Evolutionary conservation across 768 basidiomycete species (phyloP).

Genomic region (Termitomyces sp.): DNA sequence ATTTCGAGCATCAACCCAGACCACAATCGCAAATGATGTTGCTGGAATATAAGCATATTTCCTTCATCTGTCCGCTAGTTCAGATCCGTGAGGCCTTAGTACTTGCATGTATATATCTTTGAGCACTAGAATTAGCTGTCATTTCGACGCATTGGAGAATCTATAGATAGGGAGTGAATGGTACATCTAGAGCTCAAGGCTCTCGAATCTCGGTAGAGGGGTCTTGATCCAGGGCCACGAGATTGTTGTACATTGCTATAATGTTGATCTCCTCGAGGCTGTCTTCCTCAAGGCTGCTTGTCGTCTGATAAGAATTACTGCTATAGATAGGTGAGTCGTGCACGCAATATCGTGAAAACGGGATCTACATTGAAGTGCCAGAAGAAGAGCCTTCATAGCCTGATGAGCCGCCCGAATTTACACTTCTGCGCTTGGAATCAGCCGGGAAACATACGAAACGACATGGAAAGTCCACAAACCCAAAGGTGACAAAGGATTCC

Average conservation of each 20-base stretch:
- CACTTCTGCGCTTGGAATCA: not conserved
- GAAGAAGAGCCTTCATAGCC: not conserved
- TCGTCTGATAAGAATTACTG: too few species aligned
- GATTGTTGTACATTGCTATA: not conserved
- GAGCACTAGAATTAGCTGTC: too few species aligned
- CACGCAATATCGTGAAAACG: not conserved
- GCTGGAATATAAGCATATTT: too few species aligned
- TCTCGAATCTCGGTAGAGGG: too few species aligned
- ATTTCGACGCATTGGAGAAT: too few species aligned
- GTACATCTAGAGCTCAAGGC: too few species aligned
- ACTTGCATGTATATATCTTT: too few species aligned
- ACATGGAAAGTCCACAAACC: not conserved
- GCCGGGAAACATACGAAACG: not conserved
- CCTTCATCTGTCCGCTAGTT: too few species aligned
- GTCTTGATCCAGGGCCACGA: not conserved
- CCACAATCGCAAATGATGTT: too few species aligned
- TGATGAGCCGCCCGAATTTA: not conserved
- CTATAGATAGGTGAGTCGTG: not conserved
- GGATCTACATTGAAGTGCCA: not conserved
- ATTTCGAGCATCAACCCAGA: too few species aligned
- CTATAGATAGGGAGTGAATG: too few species aligned
- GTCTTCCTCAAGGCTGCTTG: not conserved
- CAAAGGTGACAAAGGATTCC: not conserved
- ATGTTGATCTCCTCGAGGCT: not conserved
- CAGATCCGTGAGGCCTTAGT: too few species aligned